Evolutionary conservation across 208 protist species (phyloP).

Genomic region (Trypanosoma boissoni): DNA sequence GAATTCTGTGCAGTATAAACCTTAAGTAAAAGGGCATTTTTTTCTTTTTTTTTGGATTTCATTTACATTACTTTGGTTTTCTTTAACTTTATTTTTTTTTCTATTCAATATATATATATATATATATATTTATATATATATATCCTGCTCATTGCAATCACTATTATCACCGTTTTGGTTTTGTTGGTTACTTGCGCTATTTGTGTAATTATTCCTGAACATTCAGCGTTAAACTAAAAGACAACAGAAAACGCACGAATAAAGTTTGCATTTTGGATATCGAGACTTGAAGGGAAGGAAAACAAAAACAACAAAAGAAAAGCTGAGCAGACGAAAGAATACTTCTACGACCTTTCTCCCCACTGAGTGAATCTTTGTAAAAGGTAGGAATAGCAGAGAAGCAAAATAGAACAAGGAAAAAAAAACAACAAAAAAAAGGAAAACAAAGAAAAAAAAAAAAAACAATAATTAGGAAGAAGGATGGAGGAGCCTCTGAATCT

Average conservation of each 20-base stretch:
- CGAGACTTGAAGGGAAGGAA: background rate
- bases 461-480: conserved; percentile 18
- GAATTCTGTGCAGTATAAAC: too few species aligned
- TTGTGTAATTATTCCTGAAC: conserved; percentile 6
- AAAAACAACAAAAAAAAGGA: conserved; percentile 15
- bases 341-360: too few species aligned
- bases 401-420: conserved; percentile 8
- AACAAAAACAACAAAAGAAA: conserved; percentile 5
- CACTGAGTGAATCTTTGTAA: background rate
- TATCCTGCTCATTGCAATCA: background rate
- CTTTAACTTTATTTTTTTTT: conserved; percentile 3
- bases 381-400: conserved; percentile 3
- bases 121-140: background rate
- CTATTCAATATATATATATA: conserved; percentile 12
- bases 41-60: too few species aligned
- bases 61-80: conserved; percentile 1
- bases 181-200: conserved; percentile 6
- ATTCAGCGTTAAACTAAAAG: background rate
- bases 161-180: background rate
- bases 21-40: too few species aligned
- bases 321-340: conserved; percentile 10
- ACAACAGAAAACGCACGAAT: conserved; percentile 14
- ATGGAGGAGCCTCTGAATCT: conserved; percentile 36
- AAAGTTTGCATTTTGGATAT: background rate
- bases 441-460: conserved; percentile 7